Base-by-base conservation (phyloP, 768 basidiomycete species). In the Rhodotorula diobovata region DNA sequence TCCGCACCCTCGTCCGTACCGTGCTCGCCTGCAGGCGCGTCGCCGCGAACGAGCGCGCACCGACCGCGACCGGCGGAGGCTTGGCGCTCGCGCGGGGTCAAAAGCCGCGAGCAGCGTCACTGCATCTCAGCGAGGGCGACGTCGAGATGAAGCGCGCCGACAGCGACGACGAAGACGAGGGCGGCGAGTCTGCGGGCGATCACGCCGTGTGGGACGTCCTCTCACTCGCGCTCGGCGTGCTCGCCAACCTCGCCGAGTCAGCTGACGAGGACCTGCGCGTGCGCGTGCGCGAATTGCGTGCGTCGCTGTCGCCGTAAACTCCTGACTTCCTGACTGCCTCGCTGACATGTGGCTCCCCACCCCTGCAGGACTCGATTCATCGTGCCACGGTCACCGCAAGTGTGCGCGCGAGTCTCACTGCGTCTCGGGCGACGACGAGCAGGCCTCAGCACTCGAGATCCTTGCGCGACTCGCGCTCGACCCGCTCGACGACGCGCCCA, bases 191-290 rank as follows among this genome's bases (percentile, higher is more conserved):
- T 21, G 59, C 16, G 34, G 34, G 34, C 18, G 51, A n/a, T 6
- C 39, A 43, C 2, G 20, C 58, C 16, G 41, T 63, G 25, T 74
- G 70, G 57, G 70, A 74, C 55, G 12, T 61, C 5, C 51, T 74
- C 7, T 71, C 67, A 21, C 61, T 74, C 41, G 37, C 65, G 35
- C 66, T 74, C 32, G 73, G 73, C 21, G 64, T 60, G 4, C 34
- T 71, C 14, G 65, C 73, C 20, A 74, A 74, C 61, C 9, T 74
- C 15, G 32, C 66, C 30, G 73, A 74, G 30, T 61, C 51, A 10
- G 54, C 50, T 7, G 67, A 51, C 16, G 46, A 39, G 5, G 46
- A n/a, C 18, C 39, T 55, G 14, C 67, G 62, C 51, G 60, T 63
- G 15, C 5, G 15, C 41, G n/a, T 74, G 16, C 18, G 69, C 23